phyloP scores from a whole-genome alignment of 2,329 filamentous ascomycete genomes.

The Blastomyces parvus region DNA sequence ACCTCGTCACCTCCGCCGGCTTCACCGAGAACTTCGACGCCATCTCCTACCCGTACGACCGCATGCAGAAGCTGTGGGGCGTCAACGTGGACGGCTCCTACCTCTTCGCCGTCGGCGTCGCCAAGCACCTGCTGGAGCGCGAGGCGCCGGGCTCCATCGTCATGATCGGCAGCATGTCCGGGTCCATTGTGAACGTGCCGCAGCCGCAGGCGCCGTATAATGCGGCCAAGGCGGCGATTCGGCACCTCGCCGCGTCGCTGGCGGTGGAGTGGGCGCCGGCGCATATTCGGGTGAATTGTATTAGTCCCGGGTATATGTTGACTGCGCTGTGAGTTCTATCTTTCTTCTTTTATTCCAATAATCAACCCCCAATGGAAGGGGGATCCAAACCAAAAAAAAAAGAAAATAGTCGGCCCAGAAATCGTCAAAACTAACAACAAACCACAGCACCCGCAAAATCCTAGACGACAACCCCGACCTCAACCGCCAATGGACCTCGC shows the following conservation, averaged over 20 bases:
- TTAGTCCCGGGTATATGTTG: constrained; percentile 93
- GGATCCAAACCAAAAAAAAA: no score
- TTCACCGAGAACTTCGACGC: constrained; percentile 96
- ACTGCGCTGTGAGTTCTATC: constrained; percentile 64
- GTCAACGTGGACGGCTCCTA: constrained; percentile 94
- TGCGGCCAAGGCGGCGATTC: constrained; percentile 80
- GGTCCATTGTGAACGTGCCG: constrained; percentile 85
- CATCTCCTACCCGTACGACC: constrained; percentile 79
- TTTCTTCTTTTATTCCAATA: constrained; percentile 15
- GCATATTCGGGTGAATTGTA: constrained; percentile 87
- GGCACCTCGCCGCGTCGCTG: constrained; percentile 76
- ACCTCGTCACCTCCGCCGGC: constrained; percentile 89
- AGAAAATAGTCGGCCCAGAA: no score
- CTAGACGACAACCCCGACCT: constrained; percentile 87
- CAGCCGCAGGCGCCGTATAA: constrained; percentile 93
- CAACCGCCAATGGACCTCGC: constrained; percentile 78
- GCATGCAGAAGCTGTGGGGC: constrained; percentile 85
- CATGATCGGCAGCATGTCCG: constrained; percentile 93
- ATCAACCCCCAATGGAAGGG: not conserved
- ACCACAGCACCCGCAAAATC: constrained; percentile 74
- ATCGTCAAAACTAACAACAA: constrained; percentile 5
- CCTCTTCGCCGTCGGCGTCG: constrained; percentile 73
- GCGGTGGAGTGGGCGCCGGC: constrained; percentile 89
- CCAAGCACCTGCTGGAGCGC: constrained; percentile 78
- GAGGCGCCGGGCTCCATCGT: constrained; percentile 76